Conservation (phyloP, 2,329 filamentous ascomycete genomes). For the Diaporthe eres region DNA sequence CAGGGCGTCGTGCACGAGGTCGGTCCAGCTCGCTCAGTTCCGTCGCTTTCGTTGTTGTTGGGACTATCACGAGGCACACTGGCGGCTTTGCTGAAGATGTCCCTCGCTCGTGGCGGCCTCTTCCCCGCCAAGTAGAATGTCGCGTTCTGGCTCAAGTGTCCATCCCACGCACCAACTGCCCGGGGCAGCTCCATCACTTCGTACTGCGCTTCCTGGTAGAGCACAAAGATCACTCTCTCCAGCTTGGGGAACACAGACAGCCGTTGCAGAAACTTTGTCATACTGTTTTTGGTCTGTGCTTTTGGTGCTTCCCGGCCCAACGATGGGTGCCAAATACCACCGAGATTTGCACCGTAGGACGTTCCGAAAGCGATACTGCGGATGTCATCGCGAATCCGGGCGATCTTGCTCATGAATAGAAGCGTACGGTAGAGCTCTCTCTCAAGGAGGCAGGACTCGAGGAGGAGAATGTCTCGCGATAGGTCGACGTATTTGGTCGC, state of each 20-base stretch:
- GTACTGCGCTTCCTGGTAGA: constrained; percentile 64
- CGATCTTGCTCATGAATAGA: constrained; percentile 61
- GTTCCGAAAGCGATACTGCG: constrained; percentile 61
- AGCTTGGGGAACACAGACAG: constrained; percentile 58
- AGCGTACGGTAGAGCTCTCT: constrained; percentile 62
- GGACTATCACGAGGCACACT: background rate
- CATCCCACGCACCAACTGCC: constrained; percentile 32
- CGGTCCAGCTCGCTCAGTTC: background rate
- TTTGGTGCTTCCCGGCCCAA: constrained; percentile 56
- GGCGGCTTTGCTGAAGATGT: constrained; percentile 18
- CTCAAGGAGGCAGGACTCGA: constrained; percentile 63
- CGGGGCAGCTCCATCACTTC: constrained; percentile 53
- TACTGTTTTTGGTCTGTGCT: constrained; percentile 57
- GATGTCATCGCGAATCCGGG: constrained; percentile 57
- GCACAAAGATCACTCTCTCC: constrained; percentile 59
- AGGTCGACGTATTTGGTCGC: constrained; percentile 64
- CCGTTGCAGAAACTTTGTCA: constrained; percentile 57
- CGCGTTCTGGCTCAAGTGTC: constrained; percentile 38
- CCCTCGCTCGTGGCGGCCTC: constrained; percentile 43
- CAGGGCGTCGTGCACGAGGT: constrained; percentile 33
- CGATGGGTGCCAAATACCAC: constrained; percentile 61
- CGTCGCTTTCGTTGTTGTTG: constrained; percentile 50
- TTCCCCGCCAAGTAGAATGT: constrained; percentile 32
- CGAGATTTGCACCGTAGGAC: constrained; percentile 59
- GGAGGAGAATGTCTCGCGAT: constrained; percentile 60